phyloP scores from a whole-genome alignment of 306 rosid genomes.

The Cicer cuneatum region DNA sequence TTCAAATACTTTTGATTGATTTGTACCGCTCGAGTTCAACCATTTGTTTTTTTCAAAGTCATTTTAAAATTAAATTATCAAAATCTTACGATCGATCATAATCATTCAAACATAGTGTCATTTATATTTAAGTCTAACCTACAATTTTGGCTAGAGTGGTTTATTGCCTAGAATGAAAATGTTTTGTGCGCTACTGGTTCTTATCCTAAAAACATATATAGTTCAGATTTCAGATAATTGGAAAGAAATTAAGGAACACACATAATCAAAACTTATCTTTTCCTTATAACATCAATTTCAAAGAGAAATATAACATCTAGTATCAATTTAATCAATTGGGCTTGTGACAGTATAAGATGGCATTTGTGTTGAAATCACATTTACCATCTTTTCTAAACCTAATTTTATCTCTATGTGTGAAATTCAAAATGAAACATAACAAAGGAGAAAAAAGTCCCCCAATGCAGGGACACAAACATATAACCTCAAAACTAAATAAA shows the following conservation, averaged over 20 bases:
- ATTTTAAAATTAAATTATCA: no score
- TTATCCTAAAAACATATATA: neutral
- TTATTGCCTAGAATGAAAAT: no score
- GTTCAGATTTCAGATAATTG: neutral
- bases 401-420: constrained; percentile 23
- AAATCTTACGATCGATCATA: no score
- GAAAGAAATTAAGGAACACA: constrained; percentile 6
- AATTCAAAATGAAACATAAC: constrained; percentile 38
- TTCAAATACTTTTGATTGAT: no score
- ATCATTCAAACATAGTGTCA: no score
- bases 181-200: no score
- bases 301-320: constrained; percentile 24
- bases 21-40: no score
- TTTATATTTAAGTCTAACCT: no score
- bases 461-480: constrained; percentile 54
- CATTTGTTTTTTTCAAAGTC: no score
- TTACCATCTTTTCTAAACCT: constrained; percentile 42
- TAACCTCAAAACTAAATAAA: constrained; percentile 40
- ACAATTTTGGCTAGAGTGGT: no score
- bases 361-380: constrained; percentile 39
- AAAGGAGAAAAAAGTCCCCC: constrained; percentile 39
- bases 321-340: constrained; percentile 32
- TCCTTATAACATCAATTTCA: constrained; percentile 38
- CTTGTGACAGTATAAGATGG: constrained; percentile 28
- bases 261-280: constrained; percentile 22